Conservation (phyloP, 2,329 filamentous ascomycete species). For the Calonectria pteridis region DNA sequence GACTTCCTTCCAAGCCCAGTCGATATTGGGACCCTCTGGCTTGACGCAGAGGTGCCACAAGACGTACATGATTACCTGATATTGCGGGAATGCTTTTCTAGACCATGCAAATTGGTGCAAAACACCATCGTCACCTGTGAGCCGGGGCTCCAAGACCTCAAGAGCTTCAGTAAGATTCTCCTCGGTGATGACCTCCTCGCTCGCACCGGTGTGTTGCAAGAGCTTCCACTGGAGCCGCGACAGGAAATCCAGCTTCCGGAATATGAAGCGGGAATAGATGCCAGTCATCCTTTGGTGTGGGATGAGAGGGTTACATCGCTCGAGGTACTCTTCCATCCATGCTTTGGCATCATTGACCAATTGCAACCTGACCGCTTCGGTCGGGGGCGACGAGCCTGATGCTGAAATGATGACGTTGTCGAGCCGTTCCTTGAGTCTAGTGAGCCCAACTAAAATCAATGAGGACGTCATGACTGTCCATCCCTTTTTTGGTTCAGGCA, state of each 20-base stretch:
- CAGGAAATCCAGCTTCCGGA: conserved; percentile 59
- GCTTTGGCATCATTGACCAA: conserved; percentile 53
- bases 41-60: neutral
- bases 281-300: conserved; percentile 55
- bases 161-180: conserved; percentile 51
- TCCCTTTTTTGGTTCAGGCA: conserved; percentile 60
- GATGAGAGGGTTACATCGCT: conserved; percentile 64
- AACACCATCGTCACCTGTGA: neutral
- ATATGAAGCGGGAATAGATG: conserved; percentile 44
- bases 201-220: conserved; percentile 31
- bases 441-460: conserved; percentile 65
- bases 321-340: conserved; percentile 22
- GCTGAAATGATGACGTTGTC: conserved; percentile 39
- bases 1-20: neutral
- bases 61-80: neutral
- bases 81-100: neutral
- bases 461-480: conserved; percentile 68
- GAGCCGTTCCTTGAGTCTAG: conserved; percentile 28
- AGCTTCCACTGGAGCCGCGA: conserved; percentile 56
- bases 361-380: neutral
- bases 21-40: neutral
- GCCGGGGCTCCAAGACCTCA: conserved; percentile 47
- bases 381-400: conserved; percentile 8
- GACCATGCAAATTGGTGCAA: neutral
- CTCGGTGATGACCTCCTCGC: conserved; percentile 40